Evolutionary conservation across 2,329 filamentous ascomycete species (phyloP), one percentile per base, ranked within the genome.

Genomic region (Penicillium sp.): DNA sequence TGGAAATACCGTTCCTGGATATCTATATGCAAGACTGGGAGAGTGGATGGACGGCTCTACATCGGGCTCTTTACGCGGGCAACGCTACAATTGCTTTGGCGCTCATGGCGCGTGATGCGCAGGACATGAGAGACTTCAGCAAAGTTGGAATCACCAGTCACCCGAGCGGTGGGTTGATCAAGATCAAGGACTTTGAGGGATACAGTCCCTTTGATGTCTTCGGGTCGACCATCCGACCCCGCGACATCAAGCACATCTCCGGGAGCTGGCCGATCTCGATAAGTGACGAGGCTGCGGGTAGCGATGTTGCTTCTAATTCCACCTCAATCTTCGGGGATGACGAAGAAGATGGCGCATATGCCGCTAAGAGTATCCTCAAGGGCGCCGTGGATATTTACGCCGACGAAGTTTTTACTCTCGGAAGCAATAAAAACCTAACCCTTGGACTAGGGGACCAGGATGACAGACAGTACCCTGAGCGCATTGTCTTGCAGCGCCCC

Each of bases 191-290:
- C 67, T 86, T 89, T 55, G 94, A 97, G 74, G 93, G 93, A 9
- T 91, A 95, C 68, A 96, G 91, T 61, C 93, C 94, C 0, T 93
- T 97, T 62, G 94, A 97, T 70, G 77, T 99, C 10, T 97, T 96
- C 66, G 89, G 90, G 59, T 85, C 89, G 36, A 96, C 91, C 0
- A 94, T 97, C 63, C 87, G 88, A 46, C 82, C 89, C 52, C 84
- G 89, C n/a, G 84, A 83, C n/a, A 70, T 91, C 14, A 81, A 81
- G 53, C 70, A 66, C 10, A 40, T 57, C 26, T 62, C 50, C 66
- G 62, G 40, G 63, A 67, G n/a, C 68, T 67, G 10, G 75, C 81
- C 44, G 80, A 60, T 53, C 40, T 63, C 65, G 35, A 67, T 56
- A 6, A 32, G 16, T 32, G 51, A 45, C 27, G 83, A 82, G 23